These are phyloP conservation scores for Xerophyta viscosa DNA, from an alignment of 106 monocot genomes.

Conservation along the genomic window DNA sequence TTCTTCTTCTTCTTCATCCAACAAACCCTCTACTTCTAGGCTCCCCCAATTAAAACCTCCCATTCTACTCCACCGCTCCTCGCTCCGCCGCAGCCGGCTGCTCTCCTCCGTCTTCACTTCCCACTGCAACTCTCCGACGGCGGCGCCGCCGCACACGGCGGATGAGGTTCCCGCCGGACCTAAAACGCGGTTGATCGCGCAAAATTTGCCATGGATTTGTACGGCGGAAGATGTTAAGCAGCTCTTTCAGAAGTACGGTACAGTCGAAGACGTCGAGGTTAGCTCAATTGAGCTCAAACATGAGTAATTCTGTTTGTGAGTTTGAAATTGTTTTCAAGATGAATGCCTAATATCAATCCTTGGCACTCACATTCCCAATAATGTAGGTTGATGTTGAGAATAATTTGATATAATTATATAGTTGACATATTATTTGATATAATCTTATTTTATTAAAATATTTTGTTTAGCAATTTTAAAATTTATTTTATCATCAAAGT, in stretches of 20 bases:
- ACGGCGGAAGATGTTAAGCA: slow-evolving; percentile 46
- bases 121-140: slow-evolving; percentile 6
- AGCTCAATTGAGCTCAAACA: too few species aligned
- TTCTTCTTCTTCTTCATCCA: neutral
- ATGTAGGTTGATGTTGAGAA: too few species aligned
- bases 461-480: too few species aligned
- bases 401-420: too few species aligned
- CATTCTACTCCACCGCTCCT: neutral
- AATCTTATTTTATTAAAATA: too few species aligned
- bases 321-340: too few species aligned
- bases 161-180: slow-evolving; percentile 1
- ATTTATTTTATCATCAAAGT: too few species aligned
- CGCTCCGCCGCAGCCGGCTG: neutral
- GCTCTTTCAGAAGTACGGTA: slow-evolving; percentile 59
- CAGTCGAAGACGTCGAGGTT: slow-evolving; percentile 70
- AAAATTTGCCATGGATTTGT: slow-evolving; percentile 73
- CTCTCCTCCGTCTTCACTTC: slow-evolving; percentile 9
- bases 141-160: neutral
- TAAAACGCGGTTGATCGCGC: slow-evolving; percentile 56
- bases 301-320: too few species aligned
- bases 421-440: too few species aligned
- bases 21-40: neutral
- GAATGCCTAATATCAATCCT: too few species aligned
- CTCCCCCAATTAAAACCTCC: neutral
- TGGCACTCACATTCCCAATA: too few species aligned